Evolutionary conservation across 176 grass and related monocot genomes (phyloP).

Genomic region (Tillandsia fasciculata): DNA sequence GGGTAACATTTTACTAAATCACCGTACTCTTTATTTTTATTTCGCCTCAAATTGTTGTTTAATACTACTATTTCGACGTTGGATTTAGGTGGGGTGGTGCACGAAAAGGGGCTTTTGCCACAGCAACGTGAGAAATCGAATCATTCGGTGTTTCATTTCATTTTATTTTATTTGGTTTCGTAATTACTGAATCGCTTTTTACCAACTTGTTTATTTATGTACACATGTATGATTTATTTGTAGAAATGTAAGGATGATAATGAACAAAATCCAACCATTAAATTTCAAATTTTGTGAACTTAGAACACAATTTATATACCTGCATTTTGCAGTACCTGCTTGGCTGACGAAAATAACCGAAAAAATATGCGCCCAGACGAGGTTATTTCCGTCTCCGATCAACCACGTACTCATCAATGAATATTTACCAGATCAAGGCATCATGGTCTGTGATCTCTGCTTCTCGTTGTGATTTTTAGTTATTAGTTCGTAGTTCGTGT

Average conservation of each 20-base stretch:
- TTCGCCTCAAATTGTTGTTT: neutral
- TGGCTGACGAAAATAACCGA: slow-evolving; percentile 78
- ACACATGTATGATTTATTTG: no score
- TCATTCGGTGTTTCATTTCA: neutral
- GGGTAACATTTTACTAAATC: slow-evolving; percentile 29
- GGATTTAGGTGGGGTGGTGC: slow-evolving; percentile 58
- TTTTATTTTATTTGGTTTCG: neutral
- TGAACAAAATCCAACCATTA: no score
- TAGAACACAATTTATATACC: neutral
- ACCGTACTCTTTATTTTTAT: neutral
- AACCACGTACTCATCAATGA: slow-evolving; percentile 93
- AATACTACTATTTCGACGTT: neutral
- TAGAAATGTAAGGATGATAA: no score
- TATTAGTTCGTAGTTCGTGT: neutral
- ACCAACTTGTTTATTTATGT: neutral
- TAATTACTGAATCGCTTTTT: neutral
- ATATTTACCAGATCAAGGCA: slow-evolving; percentile 85
- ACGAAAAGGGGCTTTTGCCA: slow-evolving; percentile 88
- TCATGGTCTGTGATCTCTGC: slow-evolving; percentile 63
- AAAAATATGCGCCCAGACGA: slow-evolving; percentile 52
- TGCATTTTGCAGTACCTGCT: slow-evolving; percentile 58
- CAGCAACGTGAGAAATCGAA: slow-evolving; percentile 56
- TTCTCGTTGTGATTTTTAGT: neutral
- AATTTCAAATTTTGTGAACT: no score
- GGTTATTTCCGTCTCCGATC: slow-evolving; percentile 75